A percentile compares a stretch with the other conserved stretches of the same genome.
phyloP scores from a whole-genome alignment of 805 yeast species.

The Ogataea siamensis region DNA sequence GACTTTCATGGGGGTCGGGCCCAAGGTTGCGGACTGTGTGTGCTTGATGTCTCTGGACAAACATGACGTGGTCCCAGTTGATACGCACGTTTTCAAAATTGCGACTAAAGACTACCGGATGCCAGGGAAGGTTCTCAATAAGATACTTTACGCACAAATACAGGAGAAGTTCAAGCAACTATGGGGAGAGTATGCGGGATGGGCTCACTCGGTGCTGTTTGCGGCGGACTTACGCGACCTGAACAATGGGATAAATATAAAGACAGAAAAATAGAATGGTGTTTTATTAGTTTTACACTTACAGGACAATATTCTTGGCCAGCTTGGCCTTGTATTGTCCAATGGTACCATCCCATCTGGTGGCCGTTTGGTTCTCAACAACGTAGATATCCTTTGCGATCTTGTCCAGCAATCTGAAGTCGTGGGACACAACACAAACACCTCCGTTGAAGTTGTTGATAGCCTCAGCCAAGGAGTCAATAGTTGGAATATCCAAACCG shows the following conservation, averaged over 20 bases:
- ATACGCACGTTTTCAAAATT: slow-evolving; percentile 90
- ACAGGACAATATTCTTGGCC: slow-evolving; percentile 85
- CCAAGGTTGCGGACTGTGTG: slow-evolving; percentile 97
- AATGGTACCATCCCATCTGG: slow-evolving; percentile 93
- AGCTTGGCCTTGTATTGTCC: slow-evolving; percentile 89
- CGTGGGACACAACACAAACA: slow-evolving; percentile 98
- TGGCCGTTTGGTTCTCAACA: slow-evolving; percentile 92
- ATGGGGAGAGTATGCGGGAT: slow-evolving; percentile 95
- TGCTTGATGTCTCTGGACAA: slow-evolving; percentile 87
- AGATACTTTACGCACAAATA: slow-evolving; percentile 53
- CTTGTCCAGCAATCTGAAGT: slow-evolving; percentile 95
- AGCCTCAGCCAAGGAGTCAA: slow-evolving; percentile 96
- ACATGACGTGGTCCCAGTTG: slow-evolving; percentile 88
- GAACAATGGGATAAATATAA: slow-evolving; percentile 58
- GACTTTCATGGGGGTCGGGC: slow-evolving; percentile 85
- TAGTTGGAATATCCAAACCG: slow-evolving; percentile 97
- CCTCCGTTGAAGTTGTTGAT: slow-evolving; percentile 95
- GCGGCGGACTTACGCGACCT: slow-evolving; percentile 77
- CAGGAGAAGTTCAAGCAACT: slow-evolving; percentile 55
- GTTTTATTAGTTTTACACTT: slow-evolving; percentile 23
- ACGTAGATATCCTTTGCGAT: slow-evolving; percentile 97
- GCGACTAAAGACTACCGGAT: slow-evolving; percentile 79
- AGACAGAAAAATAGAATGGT: slow-evolving; percentile 6
- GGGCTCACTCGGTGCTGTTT: slow-evolving; percentile 97
- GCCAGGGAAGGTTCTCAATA: slow-evolving; percentile 44